Conservation (phyloP, 371 early-diverging fungal genomes). For the Coemansia sp. region DNA sequence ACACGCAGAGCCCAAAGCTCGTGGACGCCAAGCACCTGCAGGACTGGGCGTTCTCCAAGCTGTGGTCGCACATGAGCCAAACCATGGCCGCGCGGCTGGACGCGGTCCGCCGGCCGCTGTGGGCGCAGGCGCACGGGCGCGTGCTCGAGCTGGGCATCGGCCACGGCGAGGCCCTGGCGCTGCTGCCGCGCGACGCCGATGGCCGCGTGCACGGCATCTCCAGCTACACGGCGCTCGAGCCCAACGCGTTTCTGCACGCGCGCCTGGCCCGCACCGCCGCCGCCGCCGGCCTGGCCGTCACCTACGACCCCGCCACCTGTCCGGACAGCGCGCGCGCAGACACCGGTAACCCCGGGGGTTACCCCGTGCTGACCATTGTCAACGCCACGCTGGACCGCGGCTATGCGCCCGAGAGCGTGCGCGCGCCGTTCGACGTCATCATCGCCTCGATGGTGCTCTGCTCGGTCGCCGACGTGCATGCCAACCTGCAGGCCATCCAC, state of each 20-base stretch:
- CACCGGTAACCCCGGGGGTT: neutral
- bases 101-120: conserved; percentile 16
- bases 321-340: neutral
- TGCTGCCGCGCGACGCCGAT: conserved; percentile 7
- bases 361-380: conserved; percentile 31
- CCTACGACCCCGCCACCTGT: conserved; percentile 24
- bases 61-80: conserved; percentile 25
- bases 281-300: conserved; percentile 27
- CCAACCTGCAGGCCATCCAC: conserved; percentile 20
- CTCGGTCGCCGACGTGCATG: conserved; percentile 35
- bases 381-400: conserved; percentile 32
- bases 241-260: conserved; percentile 30
- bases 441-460: conserved; percentile 47
- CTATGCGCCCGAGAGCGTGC: conserved; percentile 10
- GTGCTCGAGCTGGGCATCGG: conserved; percentile 49
- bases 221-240: conserved; percentile 36
- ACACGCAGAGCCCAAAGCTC: conserved; percentile 13
- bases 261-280: conserved; percentile 21
- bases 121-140: conserved; percentile 30
- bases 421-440: conserved; percentile 43
- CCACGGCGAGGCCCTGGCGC: conserved; percentile 29
- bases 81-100: conserved; percentile 11
- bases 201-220: neutral
- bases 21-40: conserved; percentile 2
- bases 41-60: conserved; percentile 31